phyloP scores from a whole-genome alignment of 352 stramenopile species.

The Ophiocytium majus region DNA sequence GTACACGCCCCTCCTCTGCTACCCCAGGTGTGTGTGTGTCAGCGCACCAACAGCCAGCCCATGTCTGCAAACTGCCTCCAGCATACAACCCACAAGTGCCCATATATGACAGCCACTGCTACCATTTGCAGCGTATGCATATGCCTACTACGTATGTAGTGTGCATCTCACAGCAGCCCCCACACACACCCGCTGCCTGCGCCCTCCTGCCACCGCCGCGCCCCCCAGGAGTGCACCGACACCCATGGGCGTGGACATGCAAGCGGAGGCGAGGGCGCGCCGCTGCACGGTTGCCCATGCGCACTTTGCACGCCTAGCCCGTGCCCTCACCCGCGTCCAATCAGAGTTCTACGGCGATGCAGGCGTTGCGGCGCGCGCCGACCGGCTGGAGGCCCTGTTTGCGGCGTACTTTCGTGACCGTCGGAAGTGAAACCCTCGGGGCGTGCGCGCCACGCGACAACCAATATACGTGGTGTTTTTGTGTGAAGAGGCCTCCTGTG shows the following conservation, averaged over 20 bases:
- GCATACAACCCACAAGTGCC: neutral
- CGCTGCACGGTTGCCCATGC: conserved; percentile 33
- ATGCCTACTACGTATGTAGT: neutral
- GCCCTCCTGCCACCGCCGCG: neutral
- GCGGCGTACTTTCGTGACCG: neutral
- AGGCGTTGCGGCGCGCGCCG: neutral
- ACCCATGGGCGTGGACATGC: conserved; percentile 38
- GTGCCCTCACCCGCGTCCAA: neutral
- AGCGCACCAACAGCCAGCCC: too few species aligned
- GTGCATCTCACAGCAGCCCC: neutral
- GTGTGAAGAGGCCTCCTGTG: too few species aligned
- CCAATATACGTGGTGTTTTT: too few species aligned
- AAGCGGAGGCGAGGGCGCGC: conserved; percentile 30
- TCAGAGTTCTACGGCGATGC: neutral
- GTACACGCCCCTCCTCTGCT: neutral
- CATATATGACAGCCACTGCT: neutral
- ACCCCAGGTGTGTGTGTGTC: too few species aligned
- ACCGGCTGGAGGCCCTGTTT: neutral
- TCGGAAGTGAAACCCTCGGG: too few species aligned
- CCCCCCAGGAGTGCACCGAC: neutral
- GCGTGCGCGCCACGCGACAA: too few species aligned
- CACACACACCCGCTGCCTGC: conserved; percentile 31
- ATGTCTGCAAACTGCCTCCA: too few species aligned
- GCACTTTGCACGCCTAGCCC: neutral
- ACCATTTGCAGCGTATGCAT: neutral